These are phyloP conservation scores for Fusarium sp. DNA, from an alignment of 2,329 filamentous ascomycete genomes.

Conservation along the genomic window DNA sequence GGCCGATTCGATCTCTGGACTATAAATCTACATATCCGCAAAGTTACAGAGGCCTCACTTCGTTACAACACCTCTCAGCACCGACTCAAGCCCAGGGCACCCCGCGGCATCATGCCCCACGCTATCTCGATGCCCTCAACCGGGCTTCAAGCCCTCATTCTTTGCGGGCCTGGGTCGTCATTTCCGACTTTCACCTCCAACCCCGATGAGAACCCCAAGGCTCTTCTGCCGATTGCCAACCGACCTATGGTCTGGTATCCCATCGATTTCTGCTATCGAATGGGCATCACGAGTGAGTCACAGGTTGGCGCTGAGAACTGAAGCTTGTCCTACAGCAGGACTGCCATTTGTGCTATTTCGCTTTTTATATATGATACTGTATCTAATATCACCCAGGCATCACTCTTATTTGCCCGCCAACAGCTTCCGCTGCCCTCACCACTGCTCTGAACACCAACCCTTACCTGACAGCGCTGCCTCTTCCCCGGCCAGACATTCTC, in stretches of 20 bases:
- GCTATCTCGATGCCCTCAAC: constrained; percentile 74
- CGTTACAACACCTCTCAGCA: not conserved
- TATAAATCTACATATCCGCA: not conserved
- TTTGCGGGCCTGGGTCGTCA: constrained; percentile 82
- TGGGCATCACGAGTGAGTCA: constrained; percentile 73
- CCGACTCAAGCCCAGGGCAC: constrained; percentile 16
- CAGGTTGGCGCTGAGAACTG: not conserved
- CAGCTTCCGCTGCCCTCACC: constrained; percentile 70
- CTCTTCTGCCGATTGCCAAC: constrained; percentile 82
- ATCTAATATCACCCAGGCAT: constrained; percentile 58
- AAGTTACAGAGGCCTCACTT: not conserved
- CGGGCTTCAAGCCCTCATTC: constrained; percentile 81
- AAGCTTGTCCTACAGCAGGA: not conserved
- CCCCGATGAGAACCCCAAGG: constrained; percentile 81
- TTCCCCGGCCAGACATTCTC: constrained; percentile 76
- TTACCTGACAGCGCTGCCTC: constrained; percentile 75
- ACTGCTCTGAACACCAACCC: constrained; percentile 78
- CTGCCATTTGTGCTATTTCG: not conserved
- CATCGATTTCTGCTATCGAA: constrained; percentile 83
- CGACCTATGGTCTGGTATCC: constrained; percentile 91
- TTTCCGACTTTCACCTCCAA: constrained; percentile 84
- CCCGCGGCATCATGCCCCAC: constrained; percentile 69
- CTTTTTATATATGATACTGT: not conserved
- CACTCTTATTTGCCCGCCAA: constrained; percentile 69
- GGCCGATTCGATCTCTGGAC: not conserved